Base-by-base conservation (phyloP, 768 basidiomycete species). In the Chalciporus piperatus region DNA sequence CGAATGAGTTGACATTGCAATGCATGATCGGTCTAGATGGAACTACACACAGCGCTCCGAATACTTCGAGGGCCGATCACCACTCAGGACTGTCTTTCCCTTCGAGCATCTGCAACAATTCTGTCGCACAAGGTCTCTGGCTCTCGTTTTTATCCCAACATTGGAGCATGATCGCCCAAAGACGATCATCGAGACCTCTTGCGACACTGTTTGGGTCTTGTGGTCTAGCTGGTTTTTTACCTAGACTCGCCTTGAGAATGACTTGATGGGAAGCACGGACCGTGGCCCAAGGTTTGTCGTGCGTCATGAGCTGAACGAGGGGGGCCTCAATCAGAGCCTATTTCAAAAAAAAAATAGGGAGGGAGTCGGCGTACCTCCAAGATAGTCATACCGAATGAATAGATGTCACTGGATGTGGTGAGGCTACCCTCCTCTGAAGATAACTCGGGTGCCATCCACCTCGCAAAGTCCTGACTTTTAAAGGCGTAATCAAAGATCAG, bases 361-460 rank as follows among this genome's bases (percentile, higher is more conserved):
- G 40, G 14, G 32, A 37, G 22, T 19, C 1, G 7, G 45, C 58
- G 37, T 54, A 78, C 80, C 74, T 83, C 82, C 14, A 83, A 67
- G 28, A 80, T 69, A 1, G 81, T 82, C 81, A 83, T 83, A 9
- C 69, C 79, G 32, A 73, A 76, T 10, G 82, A 74, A 52, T 81
- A 83, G 16, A 83, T 72, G 58, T 83, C 81, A 12, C 79, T 75
- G 23, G 67, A 67, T 6, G 69, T 68, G 0, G 78, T 79, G 19
- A 83, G 65, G 6, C 72, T 70, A 8, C 79, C 80, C 55, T 75
- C 72, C 11, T 77, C 78, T 44, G 72, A 64, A 55, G 76, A 81
- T 10, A 81, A 66, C 59, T 83, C 81, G 3, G 82, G 82, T 19
- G 82, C 80, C 51, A 81, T 73, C 77, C 81, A 82, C 39, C 71